Percentiles rank a stretch among this genome's conserved stretches.
Evolutionary conservation across 306 rosid species (phyloP).

Genomic region (Quercus robur): DNA sequence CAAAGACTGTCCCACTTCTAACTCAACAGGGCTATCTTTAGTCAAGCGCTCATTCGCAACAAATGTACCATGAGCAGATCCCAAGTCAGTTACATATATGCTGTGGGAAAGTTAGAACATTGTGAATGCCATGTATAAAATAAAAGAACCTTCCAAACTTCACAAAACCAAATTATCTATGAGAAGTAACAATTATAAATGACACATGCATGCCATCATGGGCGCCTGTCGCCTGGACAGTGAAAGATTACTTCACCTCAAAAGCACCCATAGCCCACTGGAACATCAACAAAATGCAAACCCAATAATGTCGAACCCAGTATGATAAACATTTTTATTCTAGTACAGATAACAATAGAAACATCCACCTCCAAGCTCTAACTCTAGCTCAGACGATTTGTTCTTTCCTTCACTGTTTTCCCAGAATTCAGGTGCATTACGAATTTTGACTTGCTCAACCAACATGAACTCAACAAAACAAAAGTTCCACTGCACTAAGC

Average conservation of each 20-base stretch:
- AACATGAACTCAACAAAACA: background rate
- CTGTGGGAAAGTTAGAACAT: conserved; percentile 43
- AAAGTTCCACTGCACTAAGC: background rate
- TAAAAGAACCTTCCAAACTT: conserved; percentile 3
- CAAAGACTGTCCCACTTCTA: conserved; percentile 93
- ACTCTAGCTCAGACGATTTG: background rate
- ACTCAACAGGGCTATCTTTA: conserved; percentile 89
- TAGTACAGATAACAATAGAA: background rate
- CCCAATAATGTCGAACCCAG: background rate
- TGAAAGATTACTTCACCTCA: conserved; percentile 1
- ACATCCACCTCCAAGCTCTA: background rate
- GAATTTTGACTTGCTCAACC: background rate
- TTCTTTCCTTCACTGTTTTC: background rate
- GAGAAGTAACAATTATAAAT: background rate
- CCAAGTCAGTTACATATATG: conserved; percentile 89
- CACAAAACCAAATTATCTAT: background rate
- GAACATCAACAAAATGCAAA: conserved; percentile 1
- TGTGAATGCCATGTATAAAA: conserved; percentile 13
- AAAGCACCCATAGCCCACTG: conserved; percentile 1
- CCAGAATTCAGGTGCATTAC: too few species aligned
- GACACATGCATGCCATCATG: background rate
- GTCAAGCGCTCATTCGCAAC: conserved; percentile 96
- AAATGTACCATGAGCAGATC: conserved; percentile 98
- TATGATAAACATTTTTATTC: background rate
- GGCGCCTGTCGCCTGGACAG: background rate